Evolutionary conservation across 2,329 filamentous ascomycete species (phyloP).

Genomic region (Graphilbum fragrans): DNA sequence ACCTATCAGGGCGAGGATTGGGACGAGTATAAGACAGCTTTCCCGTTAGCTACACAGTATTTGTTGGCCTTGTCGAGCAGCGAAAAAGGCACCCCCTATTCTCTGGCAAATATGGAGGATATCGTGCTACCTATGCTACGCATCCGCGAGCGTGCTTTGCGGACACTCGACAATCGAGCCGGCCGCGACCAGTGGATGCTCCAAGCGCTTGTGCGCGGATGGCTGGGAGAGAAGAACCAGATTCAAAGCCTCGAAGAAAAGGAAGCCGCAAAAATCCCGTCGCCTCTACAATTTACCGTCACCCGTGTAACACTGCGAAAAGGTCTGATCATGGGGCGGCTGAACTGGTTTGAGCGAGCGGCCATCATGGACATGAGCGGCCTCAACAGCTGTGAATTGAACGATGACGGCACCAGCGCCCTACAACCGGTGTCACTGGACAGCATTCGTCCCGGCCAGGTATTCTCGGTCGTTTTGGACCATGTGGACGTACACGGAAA

Average conservation of each 20-base stretch:
- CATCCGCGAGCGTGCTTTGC: slow-evolving; percentile 39
- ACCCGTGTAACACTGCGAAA: slow-evolving; percentile 18
- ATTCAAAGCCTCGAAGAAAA: neutral
- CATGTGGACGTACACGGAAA: slow-evolving; percentile 38
- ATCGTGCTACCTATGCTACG: slow-evolving; percentile 36
- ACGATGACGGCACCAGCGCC: neutral
- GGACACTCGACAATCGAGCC: slow-evolving; percentile 26
- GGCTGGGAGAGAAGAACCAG: slow-evolving; percentile 20
- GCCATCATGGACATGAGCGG: slow-evolving; percentile 27
- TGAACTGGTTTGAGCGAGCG: slow-evolving; percentile 37
- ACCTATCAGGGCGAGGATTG: neutral
- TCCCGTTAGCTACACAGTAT: no score
- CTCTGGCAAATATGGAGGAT: slow-evolving; percentile 23
- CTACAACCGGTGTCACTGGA: slow-evolving; percentile 20
- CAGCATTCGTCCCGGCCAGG: slow-evolving; percentile 32
- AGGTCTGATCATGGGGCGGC: slow-evolving; percentile 23
- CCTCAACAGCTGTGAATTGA: slow-evolving; percentile 13
- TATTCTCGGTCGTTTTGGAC: slow-evolving; percentile 42
- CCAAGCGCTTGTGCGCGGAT: slow-evolving; percentile 48
- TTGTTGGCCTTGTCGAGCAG: no score
- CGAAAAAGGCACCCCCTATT: slow-evolving; percentile 26
- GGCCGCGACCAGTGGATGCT: slow-evolving; percentile 41
- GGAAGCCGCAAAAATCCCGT: neutral
- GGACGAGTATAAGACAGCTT: no score
- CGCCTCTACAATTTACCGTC: slow-evolving; percentile 28